Evolutionary conservation across 192 early-diverging fungal genomes (phyloP), one percentile per base, ranked within the genome.

Genomic region (Mortierella hygrophila): DNA sequence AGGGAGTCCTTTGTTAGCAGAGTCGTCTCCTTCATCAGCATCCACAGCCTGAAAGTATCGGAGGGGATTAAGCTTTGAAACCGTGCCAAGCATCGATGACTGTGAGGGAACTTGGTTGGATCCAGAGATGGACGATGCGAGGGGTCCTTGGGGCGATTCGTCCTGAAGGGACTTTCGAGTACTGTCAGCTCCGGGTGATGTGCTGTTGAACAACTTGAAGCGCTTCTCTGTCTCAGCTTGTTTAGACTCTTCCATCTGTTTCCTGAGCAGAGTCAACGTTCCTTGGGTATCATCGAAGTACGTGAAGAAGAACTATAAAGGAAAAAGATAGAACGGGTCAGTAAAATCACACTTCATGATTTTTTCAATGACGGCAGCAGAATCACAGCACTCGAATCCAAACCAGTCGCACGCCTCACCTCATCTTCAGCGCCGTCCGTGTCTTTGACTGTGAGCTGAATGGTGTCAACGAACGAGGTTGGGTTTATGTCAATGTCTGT

Each of bases 281-380:
- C 68, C 47, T 9, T 88, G 74, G n/a, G 87, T 91, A 83, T 95
- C 90, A 26, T 88, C 76, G 63, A 95, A 94, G 83, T 93, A 93
- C 3, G 93, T 90, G 79, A 95, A 95, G 42, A 89, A 92, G 68
- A 92, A 94, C 92, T 93, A 75, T 13, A 8, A 41, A n/a, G n/a
- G 65, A 26, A 29, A 32, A 55, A 70, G 68, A 55, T 70, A 6
- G n/a, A 18, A 21, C 21, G 15, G 20, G 20, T 52, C 21, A 21
- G 20, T 26, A 13, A 69, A 16, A 8, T 23, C 16, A 63, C 65
- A 10, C 6, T 9, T 23, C 26, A 1, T 21, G 16, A 1, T 35
- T 32, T 32, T 63, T 29, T 32, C 38, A 40, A 2, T 15, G 26
- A 2, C n/a, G 9, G 4, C 6, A 65, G 26, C 32, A 26, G 32